Base-by-base conservation (phyloP, 768 basidiomycete species). In the Agaricus blazei region DNA sequence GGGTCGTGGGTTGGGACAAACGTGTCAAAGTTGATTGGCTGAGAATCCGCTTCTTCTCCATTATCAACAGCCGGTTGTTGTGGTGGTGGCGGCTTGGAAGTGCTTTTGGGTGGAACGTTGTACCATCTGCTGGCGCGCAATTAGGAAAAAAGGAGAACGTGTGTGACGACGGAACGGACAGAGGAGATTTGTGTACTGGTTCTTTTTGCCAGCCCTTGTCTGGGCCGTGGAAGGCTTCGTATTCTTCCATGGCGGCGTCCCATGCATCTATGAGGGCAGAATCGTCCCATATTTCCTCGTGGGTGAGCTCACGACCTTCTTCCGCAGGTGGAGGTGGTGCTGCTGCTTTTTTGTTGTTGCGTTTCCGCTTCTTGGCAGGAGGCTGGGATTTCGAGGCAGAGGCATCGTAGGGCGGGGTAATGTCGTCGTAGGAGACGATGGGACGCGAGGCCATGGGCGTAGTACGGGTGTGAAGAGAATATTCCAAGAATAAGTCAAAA, bases 211-310 rank as follows among this genome's bases (percentile, higher is more conserved):
- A 92, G 4, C 74, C 74, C 64, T 88, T 83, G 3, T 79, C 81
- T 14, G 76, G 75, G 0, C 90, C 90, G 62, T 93, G 81, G 60
- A 76, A 81, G 15, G 79, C 80, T 71, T 88, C 77, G 61, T 91
- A 93, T 65, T 93, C 90, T 55, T 88, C 88, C 59, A 78, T 82
- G 15, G 90, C 90, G 57, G 90, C 85, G 65, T 92, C 79, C 90
- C 90, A 92, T 19, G 90, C 90, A 51, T 87, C 78, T 44, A 93
- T 80, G 59, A 93, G 77, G 3, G 87, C 88, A 36, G 87, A 86
- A 65, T 93, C 90, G 60, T 93, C 90, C 90, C 90, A 93, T 37
- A 90, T 83, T 63, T 93, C 90, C 47, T 84, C 79, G 34, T 85
- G 78, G 8, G 85, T 82, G 56, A 90, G 75, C 52, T 82, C 75